Conservation (phyloP, 2,329 filamentous ascomycete genomes). For the Zalaria sp. region DNA sequence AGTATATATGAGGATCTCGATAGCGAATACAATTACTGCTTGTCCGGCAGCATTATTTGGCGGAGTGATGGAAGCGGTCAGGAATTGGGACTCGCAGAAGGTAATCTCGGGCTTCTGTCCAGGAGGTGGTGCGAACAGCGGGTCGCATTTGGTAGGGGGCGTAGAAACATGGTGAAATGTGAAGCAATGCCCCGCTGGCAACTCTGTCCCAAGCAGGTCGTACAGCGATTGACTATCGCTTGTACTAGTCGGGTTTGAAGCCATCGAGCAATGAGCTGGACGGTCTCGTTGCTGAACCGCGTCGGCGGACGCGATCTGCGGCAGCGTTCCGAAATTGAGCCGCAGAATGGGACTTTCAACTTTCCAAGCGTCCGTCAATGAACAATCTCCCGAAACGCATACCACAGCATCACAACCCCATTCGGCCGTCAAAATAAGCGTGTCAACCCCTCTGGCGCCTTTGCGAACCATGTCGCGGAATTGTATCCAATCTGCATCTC, state of each 20-base stretch:
- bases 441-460: too few relatives aligned
- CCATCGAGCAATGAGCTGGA: background rate
- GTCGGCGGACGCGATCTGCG: background rate
- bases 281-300: background rate
- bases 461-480: too few relatives aligned
- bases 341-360: too few relatives aligned
- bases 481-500: too few relatives aligned
- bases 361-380: too few relatives aligned
- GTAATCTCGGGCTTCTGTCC: conserved; percentile 60
- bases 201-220: conserved; percentile 35
- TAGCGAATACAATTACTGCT: conserved; percentile 60
- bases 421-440: too few relatives aligned
- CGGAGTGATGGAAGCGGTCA: conserved; percentile 35
- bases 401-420: too few relatives aligned
- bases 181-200: conserved; percentile 44
- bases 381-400: too few relatives aligned
- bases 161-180: conserved; percentile 79
- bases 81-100: conserved; percentile 74
- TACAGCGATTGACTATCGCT: conserved; percentile 11
- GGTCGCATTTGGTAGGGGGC: conserved; percentile 56
- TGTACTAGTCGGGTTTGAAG: background rate
- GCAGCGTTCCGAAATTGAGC: too few relatives aligned
- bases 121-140: conserved; percentile 69
- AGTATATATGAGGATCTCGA: conserved; percentile 78
- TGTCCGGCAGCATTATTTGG: conserved; percentile 12